Conservation (phyloP, 2,329 filamentous ascomycete species). For the Cadophora sp. region DNA sequence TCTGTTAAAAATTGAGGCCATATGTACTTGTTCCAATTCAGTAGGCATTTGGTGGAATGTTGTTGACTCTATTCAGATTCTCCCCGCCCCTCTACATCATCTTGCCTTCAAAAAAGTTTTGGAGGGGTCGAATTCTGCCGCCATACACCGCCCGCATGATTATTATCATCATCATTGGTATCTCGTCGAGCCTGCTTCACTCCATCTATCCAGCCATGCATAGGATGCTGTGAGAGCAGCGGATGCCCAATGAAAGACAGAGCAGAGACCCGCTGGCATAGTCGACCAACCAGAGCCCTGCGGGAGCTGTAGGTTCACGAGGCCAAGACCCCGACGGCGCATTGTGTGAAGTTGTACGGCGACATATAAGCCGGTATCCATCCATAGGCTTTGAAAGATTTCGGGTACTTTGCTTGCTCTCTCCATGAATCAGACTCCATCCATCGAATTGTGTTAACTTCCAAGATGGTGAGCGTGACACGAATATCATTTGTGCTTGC, state of each 20-base stretch:
- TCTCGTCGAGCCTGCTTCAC: too few species aligned
- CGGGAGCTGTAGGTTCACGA: not conserved
- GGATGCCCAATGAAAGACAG: not conserved
- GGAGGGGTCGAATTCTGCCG: constrained; percentile 25
- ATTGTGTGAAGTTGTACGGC: too few species aligned
- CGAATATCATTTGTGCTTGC: constrained; percentile 7
- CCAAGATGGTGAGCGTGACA: not conserved
- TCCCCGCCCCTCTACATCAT: not conserved
- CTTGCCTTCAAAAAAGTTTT: constrained; percentile 11
- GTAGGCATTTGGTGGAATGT: constrained; percentile 66
- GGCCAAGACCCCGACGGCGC: too few species aligned
- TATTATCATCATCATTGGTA: too few species aligned
- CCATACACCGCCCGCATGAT: constrained; percentile 1
- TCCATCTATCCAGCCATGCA: not conserved
- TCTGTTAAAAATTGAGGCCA: not conserved
- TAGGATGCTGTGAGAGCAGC: not conserved
- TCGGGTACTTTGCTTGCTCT: not conserved
- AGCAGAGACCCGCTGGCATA: not conserved
- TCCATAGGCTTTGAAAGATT: not conserved
- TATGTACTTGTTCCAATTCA: constrained; percentile 77
- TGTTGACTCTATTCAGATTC: not conserved
- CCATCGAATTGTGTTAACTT: not conserved
- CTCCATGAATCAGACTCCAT: too few species aligned
- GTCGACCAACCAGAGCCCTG: not conserved
- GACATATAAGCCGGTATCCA: constrained; percentile 1